Percentiles rank a stretch among this genome's conserved stretches.
Conservation (phyloP, 139 green algal species). For the Eudorina sp. region DNA sequence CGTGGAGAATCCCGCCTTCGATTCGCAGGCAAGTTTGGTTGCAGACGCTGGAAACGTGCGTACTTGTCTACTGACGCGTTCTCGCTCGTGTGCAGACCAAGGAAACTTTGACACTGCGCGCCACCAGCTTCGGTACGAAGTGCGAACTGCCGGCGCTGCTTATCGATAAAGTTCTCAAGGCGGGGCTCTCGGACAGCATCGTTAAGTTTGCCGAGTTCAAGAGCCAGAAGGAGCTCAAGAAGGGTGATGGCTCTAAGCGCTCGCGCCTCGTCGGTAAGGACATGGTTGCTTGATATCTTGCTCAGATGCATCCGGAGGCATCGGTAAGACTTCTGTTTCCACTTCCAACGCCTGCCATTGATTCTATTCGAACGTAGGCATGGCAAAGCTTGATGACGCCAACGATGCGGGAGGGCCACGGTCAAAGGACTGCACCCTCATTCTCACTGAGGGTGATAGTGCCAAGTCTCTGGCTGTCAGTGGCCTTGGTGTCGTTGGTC, state of each 20-base stretch:
- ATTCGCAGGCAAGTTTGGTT: slow-evolving; percentile 87
- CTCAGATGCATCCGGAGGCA: too few species aligned
- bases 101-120: slow-evolving; percentile 94
- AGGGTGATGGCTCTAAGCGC: slow-evolving; percentile 95
- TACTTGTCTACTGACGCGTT: neutral
- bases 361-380: slow-evolving; percentile 85
- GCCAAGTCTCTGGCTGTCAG: slow-evolving; percentile 97
- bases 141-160: slow-evolving; percentile 89
- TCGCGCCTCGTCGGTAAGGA: slow-evolving; percentile 51
- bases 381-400: slow-evolving; percentile 98
- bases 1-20: slow-evolving; percentile 98
- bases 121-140: slow-evolving; percentile 94
- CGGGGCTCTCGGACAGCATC: slow-evolving; percentile 90
- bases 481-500: slow-evolving; percentile 94
- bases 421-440: slow-evolving; percentile 96
- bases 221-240: slow-evolving; percentile 96
- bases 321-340: too few species aligned
- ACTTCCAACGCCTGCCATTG: too few species aligned
- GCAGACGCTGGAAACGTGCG: neutral
- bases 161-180: slow-evolving; percentile 92
- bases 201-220: slow-evolving; percentile 94
- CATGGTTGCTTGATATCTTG: neutral
- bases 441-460: slow-evolving; percentile 99
- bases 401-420: slow-evolving; percentile 95
- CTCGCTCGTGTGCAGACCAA: slow-evolving; percentile 86